Evolutionary conservation across 2,329 filamentous ascomycete genomes (phyloP), one percentile per base, ranked within the genome.

Genomic region (Sporothrix sp.): DNA sequence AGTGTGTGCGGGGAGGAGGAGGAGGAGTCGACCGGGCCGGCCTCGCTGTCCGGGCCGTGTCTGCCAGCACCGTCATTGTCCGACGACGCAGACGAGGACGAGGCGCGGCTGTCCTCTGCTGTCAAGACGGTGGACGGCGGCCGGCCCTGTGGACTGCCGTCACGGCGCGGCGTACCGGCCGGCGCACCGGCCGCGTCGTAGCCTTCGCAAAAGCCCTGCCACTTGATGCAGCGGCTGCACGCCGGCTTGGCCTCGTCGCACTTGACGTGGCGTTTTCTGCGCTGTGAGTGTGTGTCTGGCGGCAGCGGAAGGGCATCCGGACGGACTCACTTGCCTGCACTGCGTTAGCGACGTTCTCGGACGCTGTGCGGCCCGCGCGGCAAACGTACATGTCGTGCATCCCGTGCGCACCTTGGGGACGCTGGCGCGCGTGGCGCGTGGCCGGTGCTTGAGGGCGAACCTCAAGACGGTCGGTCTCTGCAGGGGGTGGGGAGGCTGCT

Each of bases 171-270:
- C n/a, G n/a, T n/a, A n/a, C n/a, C n/a, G n/a, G n/a, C n/a, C n/a
- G n/a, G n/a, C n/a, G n/a, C n/a, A n/a, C n/a, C n/a, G n/a, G n/a
- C n/a, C n/a, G n/a, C 11, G 9, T 52, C 53, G 46, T 64, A 64
- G n/a, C 62, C 62, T 33, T 63, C 62, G 48, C 62, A 64, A 44
- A 58, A 57, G 21, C 62, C 56, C 39, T 60, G 58, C 27, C 61
- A 57, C 23, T 60, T 60, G 27, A 63, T 57, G 47, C 63, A 65
- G 42, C 60, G 58, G n/a, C 48, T 48, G 48, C 63, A 65, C 7
- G 55, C 54, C 1, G 61, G 61, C 48, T 62, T 63, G 25, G 54
- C 56, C 50, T 65, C 63, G 47, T 64, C 63, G 40, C 37, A 61
- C 56, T 51, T 59, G 27, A 57, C 54, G 36, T 54, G 55, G 39